Evolutionary conservation across 2,329 filamentous ascomycete genomes (phyloP).

Genomic region (Teratosphaeria destructans): DNA sequence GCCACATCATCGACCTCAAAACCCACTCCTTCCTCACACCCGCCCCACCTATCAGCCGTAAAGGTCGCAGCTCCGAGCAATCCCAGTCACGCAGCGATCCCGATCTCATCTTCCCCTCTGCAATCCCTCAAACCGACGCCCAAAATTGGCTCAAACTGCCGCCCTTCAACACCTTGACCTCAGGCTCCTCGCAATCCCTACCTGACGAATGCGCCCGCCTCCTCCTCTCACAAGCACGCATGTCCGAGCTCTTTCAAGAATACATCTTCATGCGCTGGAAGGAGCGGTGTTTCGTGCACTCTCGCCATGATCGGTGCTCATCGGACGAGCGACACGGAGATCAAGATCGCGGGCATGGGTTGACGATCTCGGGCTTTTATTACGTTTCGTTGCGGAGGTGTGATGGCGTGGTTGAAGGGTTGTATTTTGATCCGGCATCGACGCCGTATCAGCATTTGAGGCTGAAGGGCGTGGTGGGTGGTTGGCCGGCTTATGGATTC

Average conservation of each 20-base stretch:
- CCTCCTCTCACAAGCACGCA: slow-evolving; percentile 31
- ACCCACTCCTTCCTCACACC: slow-evolving; percentile 42
- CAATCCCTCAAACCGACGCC: slow-evolving; percentile 33
- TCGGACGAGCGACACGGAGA: slow-evolving; percentile 13
- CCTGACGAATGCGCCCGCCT: slow-evolving; percentile 21
- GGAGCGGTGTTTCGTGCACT: slow-evolving; percentile 38
- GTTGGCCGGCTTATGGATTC: slow-evolving; percentile 32
- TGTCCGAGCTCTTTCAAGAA: slow-evolving; percentile 32
- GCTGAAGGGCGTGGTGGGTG: slow-evolving; percentile 29
- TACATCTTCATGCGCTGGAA: slow-evolving; percentile 50
- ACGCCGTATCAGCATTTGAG: slow-evolving; percentile 44
- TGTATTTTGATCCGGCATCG: slow-evolving; percentile 46
- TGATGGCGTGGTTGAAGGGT: slow-evolving; percentile 39
- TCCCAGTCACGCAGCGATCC: background rate
- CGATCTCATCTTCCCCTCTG: slow-evolving; percentile 33
- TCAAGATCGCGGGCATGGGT: slow-evolving; percentile 30
- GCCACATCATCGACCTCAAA: slow-evolving; percentile 55
- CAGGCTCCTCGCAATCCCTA: background rate
- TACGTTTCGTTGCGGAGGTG: slow-evolving; percentile 39
- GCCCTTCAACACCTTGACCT: slow-evolving; percentile 26
- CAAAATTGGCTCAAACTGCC: slow-evolving; percentile 40
- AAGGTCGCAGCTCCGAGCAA: background rate
- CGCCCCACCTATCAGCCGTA: slow-evolving; percentile 15
- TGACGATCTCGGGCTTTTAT: slow-evolving; percentile 47
- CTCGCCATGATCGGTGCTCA: slow-evolving; percentile 10